Base-by-base conservation (phyloP, 2,329 filamentous ascomycete species). In the Coniochaeta ligniaria region DNA sequence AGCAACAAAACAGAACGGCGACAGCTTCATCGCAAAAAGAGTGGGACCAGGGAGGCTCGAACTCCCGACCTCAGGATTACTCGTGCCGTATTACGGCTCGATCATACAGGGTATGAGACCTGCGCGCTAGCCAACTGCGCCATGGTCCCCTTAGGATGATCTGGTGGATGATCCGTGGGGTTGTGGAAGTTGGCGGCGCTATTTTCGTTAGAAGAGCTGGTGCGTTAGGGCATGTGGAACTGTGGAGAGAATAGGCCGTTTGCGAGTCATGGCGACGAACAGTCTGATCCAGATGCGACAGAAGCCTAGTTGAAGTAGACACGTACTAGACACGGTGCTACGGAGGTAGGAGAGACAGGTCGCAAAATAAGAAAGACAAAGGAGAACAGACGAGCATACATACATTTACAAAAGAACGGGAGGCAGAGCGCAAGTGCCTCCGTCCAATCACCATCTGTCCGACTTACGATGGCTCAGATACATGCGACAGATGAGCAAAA, bases 81-180 rank as follows among this genome's bases (percentile, higher is more conserved):
- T 57, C 54, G 47, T 5, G 31, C 11, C 35, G 35, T 26, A 22
- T 8, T 28, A 38, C 54, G 47, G 17, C 47, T 52, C 26, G 54
- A 57, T 57, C 54, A 57, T 57, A 57, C 22, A 57, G 54, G 22
- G 35, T 57, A 57, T 57, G 54, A 57, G 54, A 57, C 54, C 54
- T 57, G 54, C 54, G 54, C 54, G 54, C 54, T 57, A 57, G 35
- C 54, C 54, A 57, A 57, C 54, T 57, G 54, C 54, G 54, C 54
- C 54, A 57, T 57, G 54, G 54, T 57, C 54, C 54, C 54, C 31
- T 2, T 55, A 9, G 20, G 43, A 47, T 47, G 20, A 22, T 47
- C 12, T n/a, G 2, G 47, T 52, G 47, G 47, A 47, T 47, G 43
- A 47, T 24, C 43, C 43, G 24, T 28, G 16, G 47, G 12, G 14